These are phyloP conservation scores for Leccinum variicolor DNA, from an alignment of 768 basidiomycete genomes.

Conservation along the genomic window DNA sequence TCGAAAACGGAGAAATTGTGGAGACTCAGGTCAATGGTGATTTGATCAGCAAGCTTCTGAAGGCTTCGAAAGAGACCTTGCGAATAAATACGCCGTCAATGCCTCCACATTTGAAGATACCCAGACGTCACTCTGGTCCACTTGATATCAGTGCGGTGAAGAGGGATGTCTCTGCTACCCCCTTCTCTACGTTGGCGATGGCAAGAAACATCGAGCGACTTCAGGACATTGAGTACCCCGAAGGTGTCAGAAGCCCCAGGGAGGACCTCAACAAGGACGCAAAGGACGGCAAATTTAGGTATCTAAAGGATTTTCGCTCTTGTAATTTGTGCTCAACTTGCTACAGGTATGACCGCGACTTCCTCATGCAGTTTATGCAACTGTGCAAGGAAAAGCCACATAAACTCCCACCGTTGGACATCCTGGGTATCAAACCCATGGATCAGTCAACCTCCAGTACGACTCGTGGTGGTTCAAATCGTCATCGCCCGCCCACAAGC, in stretches of 20 bases:
- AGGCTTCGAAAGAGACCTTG: slow-evolving; percentile 46
- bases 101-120: slow-evolving; percentile 38
- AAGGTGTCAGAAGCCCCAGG: slow-evolving; percentile 76
- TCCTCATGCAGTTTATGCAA: slow-evolving; percentile 94
- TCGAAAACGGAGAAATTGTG: slow-evolving; percentile 30
- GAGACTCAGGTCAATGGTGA: slow-evolving; percentile 33
- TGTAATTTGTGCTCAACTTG: slow-evolving; percentile 10
- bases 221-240: slow-evolving; percentile 72
- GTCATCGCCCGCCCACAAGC: slow-evolving; percentile 46
- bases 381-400: slow-evolving; percentile 96
- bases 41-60: slow-evolving; percentile 36
- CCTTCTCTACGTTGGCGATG: slow-evolving; percentile 62
- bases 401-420: slow-evolving; percentile 81
- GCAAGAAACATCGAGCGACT: slow-evolving; percentile 88
- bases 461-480: slow-evolving; percentile 62
- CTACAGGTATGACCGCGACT: slow-evolving; percentile 92
- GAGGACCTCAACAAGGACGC: slow-evolving; percentile 82
- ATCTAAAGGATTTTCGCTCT: slow-evolving; percentile 4
- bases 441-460: slow-evolving; percentile 50
- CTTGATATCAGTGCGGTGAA: slow-evolving; percentile 62
- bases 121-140: slow-evolving; percentile 58
- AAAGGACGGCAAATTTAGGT: slow-evolving; percentile 89
- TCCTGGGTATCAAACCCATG: slow-evolving; percentile 83
- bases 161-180: slow-evolving; percentile 30
- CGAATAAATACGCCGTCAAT: slow-evolving; percentile 61